Conservation (phyloP, 257 asterid species). For the Lycium ferocissimum region DNA sequence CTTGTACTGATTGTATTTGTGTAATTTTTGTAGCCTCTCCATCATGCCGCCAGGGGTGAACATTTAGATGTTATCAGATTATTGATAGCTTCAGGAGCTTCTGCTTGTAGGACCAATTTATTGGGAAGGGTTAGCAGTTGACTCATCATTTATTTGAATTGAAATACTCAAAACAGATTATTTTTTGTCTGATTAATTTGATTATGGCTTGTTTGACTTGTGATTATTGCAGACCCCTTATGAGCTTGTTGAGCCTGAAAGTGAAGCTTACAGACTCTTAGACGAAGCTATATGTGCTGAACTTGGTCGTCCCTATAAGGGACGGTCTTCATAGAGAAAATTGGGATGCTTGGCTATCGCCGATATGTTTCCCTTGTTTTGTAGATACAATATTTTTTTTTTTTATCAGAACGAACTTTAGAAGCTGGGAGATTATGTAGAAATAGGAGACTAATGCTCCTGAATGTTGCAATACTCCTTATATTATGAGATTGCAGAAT, state of each 20-base stretch:
- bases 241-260: constrained; percentile 76
- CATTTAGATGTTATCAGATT: constrained; percentile 55
- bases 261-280: constrained; percentile 63
- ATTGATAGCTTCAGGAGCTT: constrained; percentile 72
- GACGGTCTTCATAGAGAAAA: neutral
- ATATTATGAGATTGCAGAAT: neutral
- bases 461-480: neutral
- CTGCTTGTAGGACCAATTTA: constrained; percentile 56
- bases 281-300: constrained; percentile 52
- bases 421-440: neutral
- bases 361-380: neutral
- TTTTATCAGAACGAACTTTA: neutral
- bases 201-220: constrained; percentile 27
- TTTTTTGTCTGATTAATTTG: neutral
- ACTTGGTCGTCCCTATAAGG: constrained; percentile 24
- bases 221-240: constrained; percentile 58
- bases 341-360: neutral
- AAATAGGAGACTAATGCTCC: neutral
- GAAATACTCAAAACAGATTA: neutral
- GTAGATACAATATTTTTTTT: neutral
- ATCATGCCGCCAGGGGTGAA: constrained; percentile 91
- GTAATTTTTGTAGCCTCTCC: constrained; percentile 65
- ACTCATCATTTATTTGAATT: neutral
- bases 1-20: constrained; percentile 21
- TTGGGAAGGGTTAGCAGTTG: constrained; percentile 60